Base-by-base conservation (phyloP, 2,329 filamentous ascomycete genomes). In the Cercospora sp. region DNA sequence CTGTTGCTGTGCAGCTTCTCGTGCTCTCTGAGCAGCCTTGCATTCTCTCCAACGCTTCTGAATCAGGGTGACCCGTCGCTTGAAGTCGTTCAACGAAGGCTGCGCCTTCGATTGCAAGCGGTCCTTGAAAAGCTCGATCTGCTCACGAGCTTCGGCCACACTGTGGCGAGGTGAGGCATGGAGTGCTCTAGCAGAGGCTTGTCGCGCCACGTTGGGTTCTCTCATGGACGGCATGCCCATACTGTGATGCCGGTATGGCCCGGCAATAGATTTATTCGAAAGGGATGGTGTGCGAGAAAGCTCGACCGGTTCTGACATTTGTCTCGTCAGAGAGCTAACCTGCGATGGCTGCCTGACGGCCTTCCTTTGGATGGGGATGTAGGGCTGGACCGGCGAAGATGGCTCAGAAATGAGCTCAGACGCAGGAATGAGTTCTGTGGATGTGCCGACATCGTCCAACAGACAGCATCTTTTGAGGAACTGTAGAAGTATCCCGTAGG, bases 401-500 rank as follows among this genome's bases (percentile, higher is more conserved):
- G 68, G 67, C 43, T 66, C 66, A 8, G 66, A 73, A 18, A 71
- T 67, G 18, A 74, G 68, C 49, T 73, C 71, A 3, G 73, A 72
- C 16, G 69, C 71, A 18, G 69, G 71, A 4, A 74, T 73, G n/a
- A 72, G 67, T 16, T 75, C 71, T 9, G 71, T 71, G 5, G 70
- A 68, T 6, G 67, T 67, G 9, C 71, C 74, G 21, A 75, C 73
- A 55, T 78, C 77, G 37, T 79, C 78, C 12, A 80, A 71, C n/a
- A 77, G 59, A 57, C 77, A 79, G 67, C 79, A 80, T 63, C 73
- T 69, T 18, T 75, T 75, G n/a, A 80, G 70, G n/a, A 74, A 77
- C 30, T 73, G 69, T 3, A 79, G 67, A 8, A 79, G 69, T 40
- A 71, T 70, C 5, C 73, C 74, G 49, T 77, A 79, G 9, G 74